These are phyloP conservation scores for Sporormia fimetaria DNA, from an alignment of 495 filamentous ascomycete genomes.

Conservation along the genomic window DNA sequence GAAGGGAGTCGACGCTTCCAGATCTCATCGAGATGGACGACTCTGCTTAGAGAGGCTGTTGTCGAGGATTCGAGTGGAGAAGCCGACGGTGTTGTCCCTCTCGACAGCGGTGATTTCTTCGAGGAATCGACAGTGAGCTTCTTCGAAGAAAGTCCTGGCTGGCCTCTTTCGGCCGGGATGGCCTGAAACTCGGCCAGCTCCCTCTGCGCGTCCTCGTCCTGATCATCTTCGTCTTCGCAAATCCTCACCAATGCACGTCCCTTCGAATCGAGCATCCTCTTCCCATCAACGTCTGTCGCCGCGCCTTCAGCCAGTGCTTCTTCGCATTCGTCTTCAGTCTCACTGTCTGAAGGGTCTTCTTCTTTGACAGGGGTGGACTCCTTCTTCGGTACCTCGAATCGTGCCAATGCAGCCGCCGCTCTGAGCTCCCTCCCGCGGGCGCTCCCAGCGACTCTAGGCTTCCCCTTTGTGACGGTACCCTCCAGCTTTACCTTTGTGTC, in stretches of 20 bases:
- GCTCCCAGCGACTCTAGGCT: conserved; percentile 61
- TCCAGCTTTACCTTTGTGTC: conserved; percentile 51
- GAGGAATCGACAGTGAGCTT: background rate
- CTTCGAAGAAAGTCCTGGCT: conserved; percentile 8
- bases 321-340: conserved; percentile 29
- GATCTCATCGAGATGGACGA: conserved; percentile 16
- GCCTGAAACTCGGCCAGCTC: conserved; percentile 51
- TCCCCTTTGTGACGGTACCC: conserved; percentile 47
- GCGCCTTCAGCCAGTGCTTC: conserved; percentile 29
- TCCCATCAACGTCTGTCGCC: conserved; percentile 48
- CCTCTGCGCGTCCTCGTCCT: conserved; percentile 46
- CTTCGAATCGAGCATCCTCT: conserved; percentile 46
- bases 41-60: conserved; percentile 1
- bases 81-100: background rate
- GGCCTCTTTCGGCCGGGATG: conserved; percentile 20
- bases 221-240: conserved; percentile 56
- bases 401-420: conserved; percentile 62
- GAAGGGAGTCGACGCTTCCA: conserved; percentile 11
- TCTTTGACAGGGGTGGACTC: conserved; percentile 26
- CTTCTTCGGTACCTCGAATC: conserved; percentile 51
- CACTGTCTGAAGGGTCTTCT: conserved; percentile 31
- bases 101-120: background rate
- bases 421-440: conserved; percentile 60
- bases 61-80: background rate
- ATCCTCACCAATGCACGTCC: conserved; percentile 55